Evolutionary conservation across 768 basidiomycete genomes (phyloP), one percentile per base, ranked within the genome.

Genomic region (Tephrocybe sp.): DNA sequence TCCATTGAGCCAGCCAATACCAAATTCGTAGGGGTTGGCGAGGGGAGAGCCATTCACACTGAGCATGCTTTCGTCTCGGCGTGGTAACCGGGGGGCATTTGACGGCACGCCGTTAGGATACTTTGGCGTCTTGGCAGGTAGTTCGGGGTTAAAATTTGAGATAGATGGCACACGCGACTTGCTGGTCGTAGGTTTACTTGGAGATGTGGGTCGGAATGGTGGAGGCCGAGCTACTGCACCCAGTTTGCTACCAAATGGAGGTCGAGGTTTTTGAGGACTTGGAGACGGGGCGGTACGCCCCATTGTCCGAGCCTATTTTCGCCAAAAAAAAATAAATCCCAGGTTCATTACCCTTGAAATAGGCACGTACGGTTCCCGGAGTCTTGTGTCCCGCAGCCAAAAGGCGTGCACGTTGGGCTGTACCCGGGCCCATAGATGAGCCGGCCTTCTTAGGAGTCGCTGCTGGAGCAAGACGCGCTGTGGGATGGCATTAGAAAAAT

Each of bases 21-120:
- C 85, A 57, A 85, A 80, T 52, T 83, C 74, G 60, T 85, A 87
- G 1, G 89, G 89, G 62, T 91, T 91, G 14, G 84, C 81, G 14
- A 92, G 74, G 0, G 91, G 91, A 0, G 88, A 90, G 4, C 91
- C 91, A 53, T 93, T 92, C 16, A 87, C 67, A 60, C 89, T 89
- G 44, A 92, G 74, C 80, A 92, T 81, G 60, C 75, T 82, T 66
- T 93, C 91, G 60, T 89, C 82, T 56, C 75, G 80, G 36, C 86
- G 79, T 10, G 88, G 85, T 62, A 84, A 73, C 20, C 89, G 83
- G 41, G 85, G 71, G 4, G 56, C 36, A 16, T 75, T 63, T 14
- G 76, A 66, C 38, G 68, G 53, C 36, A 32, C 49, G 41, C 59
- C 61, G 31, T 72, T 61, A 31, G 83, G 82, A 57, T 71, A 86